These are phyloP conservation scores for Myxozyma lipomycoides DNA, from an alignment of 805 yeast genomes.

Conservation along the genomic window DNA sequence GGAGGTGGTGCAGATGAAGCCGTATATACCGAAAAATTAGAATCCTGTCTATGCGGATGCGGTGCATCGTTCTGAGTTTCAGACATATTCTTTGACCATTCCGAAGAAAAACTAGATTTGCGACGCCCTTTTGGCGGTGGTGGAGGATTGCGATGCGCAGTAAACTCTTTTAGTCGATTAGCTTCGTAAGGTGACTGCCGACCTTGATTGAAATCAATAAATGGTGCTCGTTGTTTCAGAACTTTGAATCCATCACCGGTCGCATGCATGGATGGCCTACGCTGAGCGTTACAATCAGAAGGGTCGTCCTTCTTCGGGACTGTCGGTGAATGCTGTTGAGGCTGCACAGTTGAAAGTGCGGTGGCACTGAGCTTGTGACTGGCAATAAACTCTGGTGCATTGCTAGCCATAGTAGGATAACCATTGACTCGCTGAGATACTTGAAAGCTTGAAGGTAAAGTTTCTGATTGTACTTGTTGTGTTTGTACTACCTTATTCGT, in stretches of 20 bases:
- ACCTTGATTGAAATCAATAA: conserved; percentile 22
- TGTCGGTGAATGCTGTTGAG: conserved; percentile 6
- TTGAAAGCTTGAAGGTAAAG: conserved; percentile 1
- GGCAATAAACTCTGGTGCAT: conserved; percentile 23
- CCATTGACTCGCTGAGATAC: conserved; percentile 5
- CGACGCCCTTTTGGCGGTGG: conserved; percentile 18
- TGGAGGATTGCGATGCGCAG: conserved; percentile 21
- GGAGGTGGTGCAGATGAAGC: neutral
- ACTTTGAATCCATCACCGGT: conserved; percentile 12
- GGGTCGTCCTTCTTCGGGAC: neutral
- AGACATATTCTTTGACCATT: neutral
- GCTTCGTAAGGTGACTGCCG: conserved; percentile 18
- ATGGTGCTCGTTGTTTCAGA: conserved; percentile 14
- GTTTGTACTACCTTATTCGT: neutral
- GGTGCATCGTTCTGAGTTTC: neutral
- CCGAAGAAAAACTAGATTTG: neutral
- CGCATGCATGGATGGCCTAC: no score
- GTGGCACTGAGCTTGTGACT: conserved; percentile 30
- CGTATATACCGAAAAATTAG: neutral
- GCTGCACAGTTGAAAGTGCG: conserved; percentile 41
- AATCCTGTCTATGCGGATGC: neutral
- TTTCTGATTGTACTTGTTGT: neutral
- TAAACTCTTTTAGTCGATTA: conserved; percentile 5
- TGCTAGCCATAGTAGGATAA: neutral
- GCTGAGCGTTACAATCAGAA: neutral